phyloP scores from a whole-genome alignment of 2,329 filamentous ascomycete genomes.

The Zarea fungicola region DNA sequence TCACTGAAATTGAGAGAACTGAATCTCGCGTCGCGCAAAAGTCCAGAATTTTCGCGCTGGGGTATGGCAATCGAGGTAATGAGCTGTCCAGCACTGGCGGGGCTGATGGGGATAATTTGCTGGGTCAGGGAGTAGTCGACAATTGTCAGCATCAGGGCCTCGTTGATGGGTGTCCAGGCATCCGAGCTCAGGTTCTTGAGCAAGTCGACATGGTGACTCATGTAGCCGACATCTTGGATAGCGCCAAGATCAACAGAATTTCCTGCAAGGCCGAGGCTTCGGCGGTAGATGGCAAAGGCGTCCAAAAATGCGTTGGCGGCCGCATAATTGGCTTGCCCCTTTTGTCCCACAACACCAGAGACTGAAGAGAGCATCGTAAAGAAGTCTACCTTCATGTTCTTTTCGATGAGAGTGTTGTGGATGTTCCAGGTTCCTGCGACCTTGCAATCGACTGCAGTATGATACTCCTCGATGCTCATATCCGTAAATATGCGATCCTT shows the following conservation, averaged over 20 bases:
- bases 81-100: constrained; percentile 20
- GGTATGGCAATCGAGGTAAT: constrained; percentile 22
- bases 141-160: constrained; percentile 24
- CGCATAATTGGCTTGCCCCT: constrained; percentile 33
- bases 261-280: constrained; percentile 13
- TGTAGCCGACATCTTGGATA: constrained; percentile 33
- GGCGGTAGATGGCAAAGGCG: constrained; percentile 30
- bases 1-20: constrained; percentile 12
- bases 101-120: constrained; percentile 21
- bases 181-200: constrained; percentile 11
- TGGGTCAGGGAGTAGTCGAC: constrained; percentile 23
- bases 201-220: constrained; percentile 16
- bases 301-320: constrained; percentile 37
- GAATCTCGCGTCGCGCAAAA: constrained; percentile 23
- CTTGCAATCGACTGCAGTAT: constrained; percentile 22
- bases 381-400: constrained; percentile 24
- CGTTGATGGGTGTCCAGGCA: constrained; percentile 22
- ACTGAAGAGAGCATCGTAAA: constrained; percentile 30
- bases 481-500: constrained; percentile 13
- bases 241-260: constrained; percentile 30
- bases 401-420: constrained; percentile 17
- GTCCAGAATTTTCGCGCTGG: constrained; percentile 19
- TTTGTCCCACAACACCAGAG: constrained; percentile 25
- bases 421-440: constrained; percentile 29
- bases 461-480: constrained; percentile 30